These are phyloP conservation scores for Rhynchosporium secalis DNA, from an alignment of 2,329 filamentous ascomycete genomes.

Conservation along the genomic window DNA sequence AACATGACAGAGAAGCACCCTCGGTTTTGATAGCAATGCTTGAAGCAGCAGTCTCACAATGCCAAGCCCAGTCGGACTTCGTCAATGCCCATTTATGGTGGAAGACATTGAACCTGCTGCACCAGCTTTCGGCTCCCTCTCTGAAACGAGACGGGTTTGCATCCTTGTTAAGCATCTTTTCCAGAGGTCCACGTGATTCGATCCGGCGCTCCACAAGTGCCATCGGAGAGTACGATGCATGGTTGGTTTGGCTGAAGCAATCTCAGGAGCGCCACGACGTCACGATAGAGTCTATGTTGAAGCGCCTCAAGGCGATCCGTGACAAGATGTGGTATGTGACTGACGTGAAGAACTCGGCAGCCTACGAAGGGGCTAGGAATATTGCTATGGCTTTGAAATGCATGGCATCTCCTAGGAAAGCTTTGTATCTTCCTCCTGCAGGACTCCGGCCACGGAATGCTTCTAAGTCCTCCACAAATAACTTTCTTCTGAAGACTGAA, in stretches of 20 bases:
- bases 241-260: slow-evolving; percentile 81
- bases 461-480: slow-evolving; percentile 37
- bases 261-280: slow-evolving; percentile 76
- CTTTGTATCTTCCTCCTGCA: slow-evolving; percentile 33
- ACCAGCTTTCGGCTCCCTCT: slow-evolving; percentile 59
- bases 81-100: slow-evolving; percentile 83
- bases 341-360: slow-evolving; percentile 85
- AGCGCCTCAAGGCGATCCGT: slow-evolving; percentile 70
- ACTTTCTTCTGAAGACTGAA: slow-evolving; percentile 78
- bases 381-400: slow-evolving; percentile 86
- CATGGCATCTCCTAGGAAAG: slow-evolving; percentile 70
- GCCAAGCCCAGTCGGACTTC: slow-evolving; percentile 77
- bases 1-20: slow-evolving; percentile 47
- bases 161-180: slow-evolving; percentile 72
- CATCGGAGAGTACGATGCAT: slow-evolving; percentile 76
- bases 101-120: slow-evolving; percentile 75
- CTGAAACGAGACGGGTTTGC: slow-evolving; percentile 69
- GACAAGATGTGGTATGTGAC: slow-evolving; percentile 99
- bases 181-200: slow-evolving; percentile 67
- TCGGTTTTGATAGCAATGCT: slow-evolving; percentile 70
- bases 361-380: slow-evolving; percentile 83
- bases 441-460: slow-evolving; percentile 42
- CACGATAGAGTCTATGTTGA: slow-evolving; percentile 73
- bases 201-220: slow-evolving; percentile 69
- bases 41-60: slow-evolving; percentile 73